Conservation (phyloP, 345 rosid genomes). For the Ceriops zippeliana region DNA sequence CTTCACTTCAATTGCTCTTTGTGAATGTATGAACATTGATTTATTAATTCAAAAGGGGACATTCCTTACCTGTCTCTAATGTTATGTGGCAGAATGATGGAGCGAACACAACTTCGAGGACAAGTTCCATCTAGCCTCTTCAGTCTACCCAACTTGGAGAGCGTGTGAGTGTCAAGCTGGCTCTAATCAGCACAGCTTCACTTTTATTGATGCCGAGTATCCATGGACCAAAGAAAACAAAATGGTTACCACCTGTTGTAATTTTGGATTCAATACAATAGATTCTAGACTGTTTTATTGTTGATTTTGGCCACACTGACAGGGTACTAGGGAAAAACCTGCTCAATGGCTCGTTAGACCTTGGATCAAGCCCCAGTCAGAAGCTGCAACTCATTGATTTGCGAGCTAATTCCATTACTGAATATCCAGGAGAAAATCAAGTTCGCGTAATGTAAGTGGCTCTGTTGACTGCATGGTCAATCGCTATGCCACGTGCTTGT, state of each 20-base stretch:
- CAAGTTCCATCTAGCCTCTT: constrained; percentile 51
- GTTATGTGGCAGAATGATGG: constrained; percentile 53
- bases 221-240: neutral
- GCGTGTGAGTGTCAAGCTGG: constrained; percentile 50
- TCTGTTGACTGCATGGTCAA: neutral
- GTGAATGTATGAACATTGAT: neutral
- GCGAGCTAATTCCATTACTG: constrained; percentile 43
- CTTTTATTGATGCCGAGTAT: neutral
- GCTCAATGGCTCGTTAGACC: constrained; percentile 48
- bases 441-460: constrained; percentile 50
- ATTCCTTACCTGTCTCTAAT: neutral
- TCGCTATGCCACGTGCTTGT: too few species aligned
- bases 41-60: neutral
- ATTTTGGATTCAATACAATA: neutral
- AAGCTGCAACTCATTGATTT: constrained; percentile 55
- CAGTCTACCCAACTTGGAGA: constrained; percentile 53
- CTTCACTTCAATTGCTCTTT: neutral
- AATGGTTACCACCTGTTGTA: neutral
- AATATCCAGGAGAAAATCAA: constrained; percentile 8
- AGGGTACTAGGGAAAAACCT: constrained; percentile 50
- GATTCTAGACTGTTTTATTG: constrained; percentile 1
- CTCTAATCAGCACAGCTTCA: neutral
- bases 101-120: constrained; percentile 46
- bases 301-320: constrained; percentile 10
- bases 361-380: constrained; percentile 40